Evolutionary conservation across 352 stramenopile genomes (phyloP).

Genomic region (Phytophthora meadii): DNA sequence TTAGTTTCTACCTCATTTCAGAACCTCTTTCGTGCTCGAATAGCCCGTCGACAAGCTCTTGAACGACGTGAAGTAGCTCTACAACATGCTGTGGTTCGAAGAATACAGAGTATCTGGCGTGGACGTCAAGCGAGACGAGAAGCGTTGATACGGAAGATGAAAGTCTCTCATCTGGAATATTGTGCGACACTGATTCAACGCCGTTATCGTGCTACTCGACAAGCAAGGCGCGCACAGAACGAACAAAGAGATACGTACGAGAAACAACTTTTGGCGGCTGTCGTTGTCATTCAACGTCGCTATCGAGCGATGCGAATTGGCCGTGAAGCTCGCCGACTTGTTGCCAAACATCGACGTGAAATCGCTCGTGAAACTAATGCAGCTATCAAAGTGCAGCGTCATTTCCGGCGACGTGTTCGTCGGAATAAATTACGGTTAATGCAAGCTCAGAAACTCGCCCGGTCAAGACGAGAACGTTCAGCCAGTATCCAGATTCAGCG

Average conservation of each 20-base stretch:
- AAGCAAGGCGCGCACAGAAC: constrained; percentile 36
- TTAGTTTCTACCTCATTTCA: constrained; percentile 17
- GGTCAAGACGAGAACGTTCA: constrained; percentile 37
- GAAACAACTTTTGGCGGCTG: constrained; percentile 54
- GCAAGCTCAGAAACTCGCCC: constrained; percentile 37
- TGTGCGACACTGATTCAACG: constrained; percentile 74
- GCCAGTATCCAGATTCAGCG: constrained; percentile 66
- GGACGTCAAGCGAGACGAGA: constrained; percentile 55
- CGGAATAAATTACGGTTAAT: constrained; percentile 47
- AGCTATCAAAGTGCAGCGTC: constrained; percentile 60
- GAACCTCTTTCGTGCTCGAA: constrained; percentile 66
- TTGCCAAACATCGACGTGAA: constrained; percentile 42
- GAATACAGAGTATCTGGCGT: constrained; percentile 76
- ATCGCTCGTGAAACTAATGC: constrained; percentile 47
- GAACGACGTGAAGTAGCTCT: constrained; percentile 46
- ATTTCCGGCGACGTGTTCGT: constrained; percentile 48
- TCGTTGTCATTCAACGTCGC: constrained; percentile 58
- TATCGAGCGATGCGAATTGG: constrained; percentile 63
- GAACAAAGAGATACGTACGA: constrained; percentile 50
- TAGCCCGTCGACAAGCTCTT: constrained; percentile 41
- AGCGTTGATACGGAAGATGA: constrained; percentile 53
- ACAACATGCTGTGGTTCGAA: constrained; percentile 49
- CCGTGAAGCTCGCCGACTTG: constrained; percentile 47
- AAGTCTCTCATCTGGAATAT: constrained; percentile 53
- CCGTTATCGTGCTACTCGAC: constrained; percentile 55